Conservation (phyloP, 2,329 filamentous ascomycete species). For the Cladosporium colombiae region DNA sequence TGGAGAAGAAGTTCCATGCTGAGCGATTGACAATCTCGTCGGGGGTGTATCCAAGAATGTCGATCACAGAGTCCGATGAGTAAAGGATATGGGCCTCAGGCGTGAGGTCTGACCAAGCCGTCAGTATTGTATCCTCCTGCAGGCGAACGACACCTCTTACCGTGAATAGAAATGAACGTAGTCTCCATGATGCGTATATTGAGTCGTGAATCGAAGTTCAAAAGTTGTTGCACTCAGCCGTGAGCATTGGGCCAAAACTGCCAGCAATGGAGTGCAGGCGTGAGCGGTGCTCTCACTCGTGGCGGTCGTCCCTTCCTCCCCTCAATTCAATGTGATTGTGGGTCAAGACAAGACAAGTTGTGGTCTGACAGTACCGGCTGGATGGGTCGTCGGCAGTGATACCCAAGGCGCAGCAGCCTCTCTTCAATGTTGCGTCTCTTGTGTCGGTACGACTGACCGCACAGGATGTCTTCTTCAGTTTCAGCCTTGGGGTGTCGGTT, state of each 20-base stretch:
- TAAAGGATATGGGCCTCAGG: conserved; percentile 78
- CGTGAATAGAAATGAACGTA: conserved; percentile 89
- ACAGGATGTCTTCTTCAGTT: background rate
- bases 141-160: conserved; percentile 50
- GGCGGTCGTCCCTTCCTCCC: background rate
- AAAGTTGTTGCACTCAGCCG: background rate
- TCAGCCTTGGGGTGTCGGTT: background rate
- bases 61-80: conserved; percentile 77
- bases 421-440: conserved; percentile 8
- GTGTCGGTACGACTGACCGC: background rate
- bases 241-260: background rate
- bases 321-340: background rate
- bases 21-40: conserved; percentile 74
- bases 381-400: background rate
- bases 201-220: background rate
- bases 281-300: background rate
- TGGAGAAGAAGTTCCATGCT: conserved; percentile 84
- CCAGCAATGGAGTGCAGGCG: background rate
- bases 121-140: background rate
- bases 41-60: conserved; percentile 78
- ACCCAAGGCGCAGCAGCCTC: background rate
- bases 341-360: conserved; percentile 2
- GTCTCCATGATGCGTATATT: conserved; percentile 33
- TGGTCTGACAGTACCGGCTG: background rate
- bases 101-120: conserved; percentile 61